Percentiles rank a stretch among this genome's conserved stretches.
phyloP scores from a whole-genome alignment of 2,329 filamentous ascomycete genomes.

The Penicillium sp. region DNA sequence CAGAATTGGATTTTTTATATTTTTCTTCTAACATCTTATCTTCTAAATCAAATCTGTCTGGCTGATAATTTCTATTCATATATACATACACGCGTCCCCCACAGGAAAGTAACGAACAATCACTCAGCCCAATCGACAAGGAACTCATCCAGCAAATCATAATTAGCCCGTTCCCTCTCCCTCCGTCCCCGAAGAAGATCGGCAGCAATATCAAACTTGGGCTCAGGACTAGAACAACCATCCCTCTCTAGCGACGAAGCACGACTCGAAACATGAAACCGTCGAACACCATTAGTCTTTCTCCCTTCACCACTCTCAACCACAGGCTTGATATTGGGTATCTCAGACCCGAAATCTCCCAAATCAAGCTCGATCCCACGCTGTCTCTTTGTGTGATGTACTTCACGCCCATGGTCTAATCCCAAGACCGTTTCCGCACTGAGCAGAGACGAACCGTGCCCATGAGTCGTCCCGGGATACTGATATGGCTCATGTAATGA shows the following conservation, averaged over 20 bases:
- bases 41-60: background rate
- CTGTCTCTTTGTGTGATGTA: background rate
- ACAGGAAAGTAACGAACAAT: background rate
- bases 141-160: conserved; percentile 8
- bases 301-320: background rate
- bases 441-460: background rate
- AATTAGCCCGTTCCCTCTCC: conserved; percentile 1
- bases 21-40: background rate
- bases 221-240: background rate
- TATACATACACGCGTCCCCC: background rate
- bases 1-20: background rate
- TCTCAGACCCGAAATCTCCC: background rate
- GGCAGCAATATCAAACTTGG: conserved; percentile 9
- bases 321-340: background rate
- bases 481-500: background rate
- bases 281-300: background rate
- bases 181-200: conserved; percentile 5
- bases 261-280: background rate
- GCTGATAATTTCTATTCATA: background rate
- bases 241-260: background rate
- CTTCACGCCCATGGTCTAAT: background rate
- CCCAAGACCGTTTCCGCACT: background rate
- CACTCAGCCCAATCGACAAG: conserved; percentile 5
- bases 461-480: background rate
- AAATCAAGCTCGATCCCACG: background rate